Percentiles rank a stretch among this genome's conserved stretches.
Evolutionary conservation across 805 yeast species (phyloP).

Genomic region (Lipomyces sp.): DNA sequence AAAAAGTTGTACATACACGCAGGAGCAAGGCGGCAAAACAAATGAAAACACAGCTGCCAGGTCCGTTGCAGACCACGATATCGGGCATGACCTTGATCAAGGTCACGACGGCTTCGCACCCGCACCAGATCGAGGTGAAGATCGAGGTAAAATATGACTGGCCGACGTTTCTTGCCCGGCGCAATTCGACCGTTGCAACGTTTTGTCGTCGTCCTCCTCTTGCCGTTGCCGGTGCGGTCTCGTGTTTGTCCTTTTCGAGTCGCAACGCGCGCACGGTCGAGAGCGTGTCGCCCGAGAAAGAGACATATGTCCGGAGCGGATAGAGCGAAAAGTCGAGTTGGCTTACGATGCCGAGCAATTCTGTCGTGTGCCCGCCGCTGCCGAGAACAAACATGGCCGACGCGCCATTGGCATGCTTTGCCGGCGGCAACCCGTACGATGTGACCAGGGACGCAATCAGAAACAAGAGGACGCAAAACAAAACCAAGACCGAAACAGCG

Average conservation of each 20-base stretch:
- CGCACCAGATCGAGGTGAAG: conserved; percentile 48
- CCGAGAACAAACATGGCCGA: conserved; percentile 70
- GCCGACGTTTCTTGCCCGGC: conserved; percentile 66
- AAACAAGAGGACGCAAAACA: background rate
- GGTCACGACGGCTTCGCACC: conserved; percentile 42
- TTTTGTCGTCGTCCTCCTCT: conserved; percentile 17
- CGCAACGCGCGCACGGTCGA: conserved; percentile 48
- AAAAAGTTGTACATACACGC: conserved; percentile 45
- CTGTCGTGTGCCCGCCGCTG: conserved; percentile 54
- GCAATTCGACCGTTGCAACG: conserved; percentile 47
- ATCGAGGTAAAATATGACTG: conserved; percentile 57
- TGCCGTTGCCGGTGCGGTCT: conserved; percentile 44
- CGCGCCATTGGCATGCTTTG: conserved; percentile 18
- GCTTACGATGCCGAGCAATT: conserved; percentile 66
- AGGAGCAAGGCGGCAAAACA: conserved; percentile 60
- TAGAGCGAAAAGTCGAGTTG: conserved; percentile 45
- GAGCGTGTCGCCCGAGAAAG: conserved; percentile 58
- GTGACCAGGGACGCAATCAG: conserved; percentile 9
- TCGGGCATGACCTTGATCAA: conserved; percentile 47
- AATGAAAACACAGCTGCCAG: conserved; percentile 77
- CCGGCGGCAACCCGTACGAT: conserved; percentile 14
- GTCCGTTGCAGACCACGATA: conserved; percentile 68
- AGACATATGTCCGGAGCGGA: conserved; percentile 45
- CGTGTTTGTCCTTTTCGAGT: conserved; percentile 34
- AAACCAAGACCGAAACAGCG: background rate